These are phyloP conservation scores for Suillus sp. DNA, from an alignment of 768 basidiomycete genomes.

Conservation along the genomic window DNA sequence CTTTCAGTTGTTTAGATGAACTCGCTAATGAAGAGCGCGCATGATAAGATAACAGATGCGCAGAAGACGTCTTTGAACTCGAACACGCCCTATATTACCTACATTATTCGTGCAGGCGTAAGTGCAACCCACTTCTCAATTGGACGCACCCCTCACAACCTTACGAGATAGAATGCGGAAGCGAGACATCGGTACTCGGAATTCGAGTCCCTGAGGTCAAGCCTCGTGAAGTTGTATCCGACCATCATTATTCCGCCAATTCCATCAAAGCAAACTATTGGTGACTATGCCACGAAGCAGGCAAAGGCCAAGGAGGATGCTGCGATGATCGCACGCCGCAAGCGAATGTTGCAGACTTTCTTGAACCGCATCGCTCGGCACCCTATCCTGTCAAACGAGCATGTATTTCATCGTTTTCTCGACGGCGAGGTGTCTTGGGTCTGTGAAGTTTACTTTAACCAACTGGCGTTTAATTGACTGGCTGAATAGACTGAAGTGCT, in stretches of 20 bases:
- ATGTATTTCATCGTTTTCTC: constrained; percentile 94
- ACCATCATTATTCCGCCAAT: constrained; percentile 97
- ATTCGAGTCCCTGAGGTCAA: constrained; percentile 89
- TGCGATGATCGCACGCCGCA: constrained; percentile 86
- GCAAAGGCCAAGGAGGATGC: constrained; percentile 96
- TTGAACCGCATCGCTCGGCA: constrained; percentile 87
- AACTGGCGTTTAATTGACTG: constrained; percentile 14
- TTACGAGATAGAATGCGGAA: constrained; percentile 62
- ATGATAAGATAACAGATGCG: constrained; percentile 85
- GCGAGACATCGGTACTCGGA: constrained; percentile 94
- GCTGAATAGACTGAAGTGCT: constrained; percentile 78
- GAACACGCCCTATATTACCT: constrained; percentile 90
- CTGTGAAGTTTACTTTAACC: constrained; percentile 26
- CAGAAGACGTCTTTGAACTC: constrained; percentile 91
- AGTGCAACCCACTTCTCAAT: constrained; percentile 24
- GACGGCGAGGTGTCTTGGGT: constrained; percentile 98
- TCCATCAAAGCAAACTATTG: constrained; percentile 92
- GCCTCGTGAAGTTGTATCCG: constrained; percentile 86
- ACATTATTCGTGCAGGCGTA: constrained; percentile 90
- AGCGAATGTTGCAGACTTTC: constrained; percentile 95
- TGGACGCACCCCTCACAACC: constrained; percentile 14
- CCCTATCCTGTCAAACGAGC: constrained; percentile 94
- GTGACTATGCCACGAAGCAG: constrained; percentile 97
- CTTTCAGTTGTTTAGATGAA: constrained; percentile 5
- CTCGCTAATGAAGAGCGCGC: constrained; percentile 15